A percentile compares a stretch with the other conserved stretches of the same genome.
phyloP scores from a whole-genome alignment of 495 filamentous ascomycete genomes.

The Aspergillus bridgeri region DNA sequence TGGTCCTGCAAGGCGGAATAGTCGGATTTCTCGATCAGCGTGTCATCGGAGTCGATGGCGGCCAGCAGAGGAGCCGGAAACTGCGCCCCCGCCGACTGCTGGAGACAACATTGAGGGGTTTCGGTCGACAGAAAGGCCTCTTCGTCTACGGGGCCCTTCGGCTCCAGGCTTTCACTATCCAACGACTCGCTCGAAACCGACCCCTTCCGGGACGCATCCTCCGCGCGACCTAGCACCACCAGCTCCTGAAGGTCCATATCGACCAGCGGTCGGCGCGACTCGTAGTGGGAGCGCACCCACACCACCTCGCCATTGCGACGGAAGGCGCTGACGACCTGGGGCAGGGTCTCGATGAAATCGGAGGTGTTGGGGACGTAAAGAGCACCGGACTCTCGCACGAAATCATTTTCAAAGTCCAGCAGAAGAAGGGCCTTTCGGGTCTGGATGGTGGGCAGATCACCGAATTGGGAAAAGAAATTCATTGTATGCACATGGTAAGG shows the following conservation, averaged over 20 bases:
- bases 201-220: conserved; percentile 13
- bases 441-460: conserved; percentile 48
- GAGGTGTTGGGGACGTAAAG: conserved; percentile 61
- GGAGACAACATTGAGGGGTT: conserved; percentile 54
- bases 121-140: conserved; percentile 62
- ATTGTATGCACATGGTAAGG: conserved; percentile 25
- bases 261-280: conserved; percentile 52
- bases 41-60: conserved; percentile 58
- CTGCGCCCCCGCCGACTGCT: conserved; percentile 62
- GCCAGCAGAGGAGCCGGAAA: conserved; percentile 58
- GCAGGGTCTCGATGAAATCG: conserved; percentile 65
- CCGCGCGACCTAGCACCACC: conserved; percentile 31
- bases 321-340: conserved; percentile 66
- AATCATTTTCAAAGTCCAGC: conserved; percentile 91
- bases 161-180: conserved; percentile 19
- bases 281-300: conserved; percentile 80
- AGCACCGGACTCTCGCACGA: conserved; percentile 65
- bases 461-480: conserved; percentile 36
- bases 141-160: conserved; percentile 37
- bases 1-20: conserved; percentile 87
- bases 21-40: conserved; percentile 70
- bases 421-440: conserved; percentile 83
- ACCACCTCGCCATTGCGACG: conserved; percentile 77
- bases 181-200: conserved; percentile 18
- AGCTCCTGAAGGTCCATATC: conserved; percentile 42